phyloP scores from a whole-genome alignment of 371 early-diverging fungal species.

The Vairimorpha ceranae region DNA sequence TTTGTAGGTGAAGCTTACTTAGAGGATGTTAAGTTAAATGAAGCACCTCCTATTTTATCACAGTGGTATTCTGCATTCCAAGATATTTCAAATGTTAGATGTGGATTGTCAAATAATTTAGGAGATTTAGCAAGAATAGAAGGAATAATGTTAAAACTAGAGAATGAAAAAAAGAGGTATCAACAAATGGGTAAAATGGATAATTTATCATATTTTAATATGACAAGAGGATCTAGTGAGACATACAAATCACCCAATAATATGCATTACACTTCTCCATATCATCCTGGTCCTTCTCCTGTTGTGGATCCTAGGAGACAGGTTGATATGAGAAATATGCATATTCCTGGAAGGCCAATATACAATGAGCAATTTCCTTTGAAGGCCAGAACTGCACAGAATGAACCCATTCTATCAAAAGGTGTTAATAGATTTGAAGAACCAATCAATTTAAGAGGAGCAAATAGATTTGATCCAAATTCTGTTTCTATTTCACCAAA shows the following conservation, averaged over 20 bases:
- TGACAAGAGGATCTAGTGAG: not conserved
- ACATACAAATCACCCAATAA: constrained; percentile 1
- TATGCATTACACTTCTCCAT: not conserved
- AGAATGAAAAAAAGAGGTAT: constrained; percentile 57
- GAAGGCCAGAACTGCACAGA: not conserved
- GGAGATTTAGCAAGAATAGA: constrained; percentile 46
- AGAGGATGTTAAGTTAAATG: constrained; percentile 32
- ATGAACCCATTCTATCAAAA: not conserved
- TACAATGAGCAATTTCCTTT: not conserved
- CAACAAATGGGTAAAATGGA: constrained; percentile 36
- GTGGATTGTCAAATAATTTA: constrained; percentile 27
- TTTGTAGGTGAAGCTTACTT: constrained; percentile 56
- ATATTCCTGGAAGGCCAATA: not conserved
- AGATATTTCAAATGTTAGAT: constrained; percentile 59
- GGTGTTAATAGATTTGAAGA: not conserved
- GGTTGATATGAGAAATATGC: not conserved
- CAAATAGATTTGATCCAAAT: not conserved
- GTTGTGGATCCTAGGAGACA: not conserved
- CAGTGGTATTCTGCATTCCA: constrained; percentile 62
- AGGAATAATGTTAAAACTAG: constrained; percentile 56
- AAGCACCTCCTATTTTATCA: constrained; percentile 45
- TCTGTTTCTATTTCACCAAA: not conserved
- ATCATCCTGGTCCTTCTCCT: not conserved
- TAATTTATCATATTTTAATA: not conserved
- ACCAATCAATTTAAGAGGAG: not conserved